Base-by-base conservation (phyloP, 2,329 filamentous ascomycete species). In the Coccinonectria pachysandricola region DNA sequence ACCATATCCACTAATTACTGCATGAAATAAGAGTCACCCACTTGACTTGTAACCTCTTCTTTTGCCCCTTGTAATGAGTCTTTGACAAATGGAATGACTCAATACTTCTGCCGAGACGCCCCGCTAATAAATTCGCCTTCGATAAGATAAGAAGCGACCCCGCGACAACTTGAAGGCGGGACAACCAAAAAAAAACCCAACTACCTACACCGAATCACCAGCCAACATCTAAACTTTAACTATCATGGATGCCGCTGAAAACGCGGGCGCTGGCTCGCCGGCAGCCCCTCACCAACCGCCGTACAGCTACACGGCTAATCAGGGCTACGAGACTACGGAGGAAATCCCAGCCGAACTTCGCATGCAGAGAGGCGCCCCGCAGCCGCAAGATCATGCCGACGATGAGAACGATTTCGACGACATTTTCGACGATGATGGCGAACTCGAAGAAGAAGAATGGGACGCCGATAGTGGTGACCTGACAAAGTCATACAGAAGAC, bases 401-500 rank as follows among this genome's bases (percentile, higher is more conserved):
- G 38, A 39, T 12, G 39, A 46, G 7, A 28, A 49, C 12, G 40
- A 46, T 34, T 24, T 44, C 10, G 42, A 39, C 12, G 39, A 53
- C 23, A 48, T 48, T 15, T 48, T 54, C 15, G 53, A 60, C 18
- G 53, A 60, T 3, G 54, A 68, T 17, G 64, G 74, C 17, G 74
- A 77, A 7, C 64, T 75, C 21, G 71, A 76, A 31, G 72, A 76
- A 34, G 70, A 81, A 34, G 74, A 74, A 13, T 73, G 71, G 45
- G 57, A 68, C 11, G 62, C 75, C 24, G 60, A 62, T 6, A 64
- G 71, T 1, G 65, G 69, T 19, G 82, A 93, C 53, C 70, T 85
- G 30, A 86, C 84, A 19, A 91, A 92, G 57, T 76, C 79, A 6
- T 91, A 91, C 64, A 94, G 94, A 53, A 79, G 86, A 35, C 84